phyloP scores from a whole-genome alignment of 1,284 basidiomycete species.

The Dichomitus squalens region DNA sequence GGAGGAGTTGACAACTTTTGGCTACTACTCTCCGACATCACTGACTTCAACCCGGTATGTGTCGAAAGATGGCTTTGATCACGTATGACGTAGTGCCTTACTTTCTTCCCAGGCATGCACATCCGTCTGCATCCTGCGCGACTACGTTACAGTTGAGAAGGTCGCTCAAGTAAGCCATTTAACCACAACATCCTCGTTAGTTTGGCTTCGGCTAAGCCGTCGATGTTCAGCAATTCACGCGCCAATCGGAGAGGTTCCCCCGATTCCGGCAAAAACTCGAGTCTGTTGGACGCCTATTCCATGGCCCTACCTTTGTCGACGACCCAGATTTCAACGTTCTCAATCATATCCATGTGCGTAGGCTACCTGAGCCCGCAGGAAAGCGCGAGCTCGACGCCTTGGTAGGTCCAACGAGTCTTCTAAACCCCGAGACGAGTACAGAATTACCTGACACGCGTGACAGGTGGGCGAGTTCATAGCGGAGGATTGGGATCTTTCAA shows the following conservation, averaged over 20 bases:
- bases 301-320: conserved; percentile 31
- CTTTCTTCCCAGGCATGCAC: conserved; percentile 25
- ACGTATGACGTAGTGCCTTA: not conserved
- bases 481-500: conserved; percentile 32
- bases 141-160: conserved; percentile 23
- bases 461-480: conserved; percentile 35
- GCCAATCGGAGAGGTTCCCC: conserved; percentile 28
- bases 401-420: conserved; percentile 11
- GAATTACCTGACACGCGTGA: not conserved
- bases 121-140: conserved; percentile 26
- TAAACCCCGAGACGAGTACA: no score
- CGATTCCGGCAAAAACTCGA: conserved; percentile 30
- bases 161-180: conserved; percentile 17
- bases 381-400: conserved; percentile 31
- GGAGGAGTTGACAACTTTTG: conserved; percentile 36
- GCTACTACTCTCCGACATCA: conserved; percentile 29
- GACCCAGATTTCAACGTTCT: conserved; percentile 31
- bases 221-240: conserved; percentile 11
- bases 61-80: not conserved
- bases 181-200: not conserved
- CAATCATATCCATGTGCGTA: conserved; percentile 25
- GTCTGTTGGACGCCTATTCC: conserved; percentile 27
- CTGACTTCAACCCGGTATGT: conserved; percentile 35
- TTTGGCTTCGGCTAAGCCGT: not conserved
- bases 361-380: conserved; percentile 31